Conservation (phyloP, 2,329 filamentous ascomycete genomes). For the Exophiala xenobiotica region DNA sequence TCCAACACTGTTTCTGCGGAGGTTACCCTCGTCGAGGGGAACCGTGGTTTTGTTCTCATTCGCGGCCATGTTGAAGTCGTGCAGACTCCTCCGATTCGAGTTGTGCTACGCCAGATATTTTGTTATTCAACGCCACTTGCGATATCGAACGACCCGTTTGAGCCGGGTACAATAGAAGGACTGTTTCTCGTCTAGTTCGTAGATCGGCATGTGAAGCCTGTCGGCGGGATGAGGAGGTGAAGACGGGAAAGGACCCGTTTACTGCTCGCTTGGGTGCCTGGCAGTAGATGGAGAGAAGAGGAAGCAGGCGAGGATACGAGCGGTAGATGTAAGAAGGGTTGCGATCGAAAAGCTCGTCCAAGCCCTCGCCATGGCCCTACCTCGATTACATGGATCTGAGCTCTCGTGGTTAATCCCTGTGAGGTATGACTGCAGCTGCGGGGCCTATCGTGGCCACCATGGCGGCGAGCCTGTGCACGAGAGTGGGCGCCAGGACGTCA, state of each 20-base stretch:
- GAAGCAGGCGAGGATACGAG: not conserved
- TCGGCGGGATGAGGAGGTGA: slow-evolving; percentile 7
- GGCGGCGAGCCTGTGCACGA: not conserved
- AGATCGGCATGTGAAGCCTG: slow-evolving; percentile 21
- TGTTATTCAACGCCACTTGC: slow-evolving; percentile 26
- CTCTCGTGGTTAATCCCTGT: not conserved
- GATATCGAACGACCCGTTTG: slow-evolving; percentile 27
- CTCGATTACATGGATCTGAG: not conserved
- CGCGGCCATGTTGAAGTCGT: not conserved
- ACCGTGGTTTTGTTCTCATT: not conserved
- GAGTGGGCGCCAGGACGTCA: slow-evolving; percentile 2
- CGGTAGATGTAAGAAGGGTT: not conserved
- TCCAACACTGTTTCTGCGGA: slow-evolving; percentile 25
- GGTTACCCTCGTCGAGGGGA: slow-evolving; percentile 11
- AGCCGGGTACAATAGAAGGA: slow-evolving; percentile 17
- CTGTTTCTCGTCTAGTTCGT: slow-evolving; percentile 12
- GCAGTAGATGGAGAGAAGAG: not conserved
- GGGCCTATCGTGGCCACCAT: not conserved
- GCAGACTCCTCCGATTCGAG: no score
- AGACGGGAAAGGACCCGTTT: slow-evolving; percentile 1
- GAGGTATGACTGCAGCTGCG: not conserved
- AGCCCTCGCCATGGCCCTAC: not conserved
- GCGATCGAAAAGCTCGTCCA: not conserved
- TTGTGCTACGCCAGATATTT: no score
- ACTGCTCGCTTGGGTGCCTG: not conserved